Base-by-base conservation (phyloP, 2,329 filamentous ascomycete genomes). In the Neoscytalidium dimidiatum region DNA sequence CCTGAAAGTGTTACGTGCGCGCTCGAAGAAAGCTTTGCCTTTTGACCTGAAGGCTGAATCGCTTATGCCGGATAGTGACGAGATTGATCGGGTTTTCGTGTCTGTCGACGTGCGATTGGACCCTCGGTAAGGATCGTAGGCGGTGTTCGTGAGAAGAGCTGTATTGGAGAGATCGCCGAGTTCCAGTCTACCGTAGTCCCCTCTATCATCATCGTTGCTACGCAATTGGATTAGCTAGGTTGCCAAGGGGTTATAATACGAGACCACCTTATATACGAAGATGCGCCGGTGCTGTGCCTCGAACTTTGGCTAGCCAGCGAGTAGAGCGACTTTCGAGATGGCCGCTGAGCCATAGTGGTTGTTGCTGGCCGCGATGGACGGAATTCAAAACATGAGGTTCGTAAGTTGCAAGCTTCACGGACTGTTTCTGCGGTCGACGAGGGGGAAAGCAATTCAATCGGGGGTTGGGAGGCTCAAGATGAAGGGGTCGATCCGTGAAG, bases 151-250 rank as follows among this genome's bases (percentile, higher is more conserved):
- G 11, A 58, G 38, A 9, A 44, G 53, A 38, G 38, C 26, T 4
- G 53, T 58, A 26, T 58, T 44, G 38, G 53, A 58, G 53, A 58
- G 53, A n/a, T 46, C 53, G 9, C 53, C 53, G 17, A 58, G 53
- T 38, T 58, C 53, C 53, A 58, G n/a, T 28, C 23, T 58, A 26
- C 46, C 53, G 38, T 58, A 58, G 38, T 44, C 38, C 5, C 35
- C 53, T 7, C 53, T 35, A 17, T 31, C 23, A 26, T 58, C 53
- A 4, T 29, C 53, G 26, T 44, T 23, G 53, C 53, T 58, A 38
- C 38, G n/a, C n/a, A 1, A 21, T 19, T 8, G 23, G 7, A n/a
- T 58, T 58, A 58, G 53, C 53, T 14, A 7, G n/a, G 38, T 38
- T 4, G 38, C 38, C 7, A 46, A 46, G n/a, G 19, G 33, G 13